Evolutionary conservation across 768 basidiomycete genomes (phyloP).

Genomic region (Cyclocybe cylindracea): DNA sequence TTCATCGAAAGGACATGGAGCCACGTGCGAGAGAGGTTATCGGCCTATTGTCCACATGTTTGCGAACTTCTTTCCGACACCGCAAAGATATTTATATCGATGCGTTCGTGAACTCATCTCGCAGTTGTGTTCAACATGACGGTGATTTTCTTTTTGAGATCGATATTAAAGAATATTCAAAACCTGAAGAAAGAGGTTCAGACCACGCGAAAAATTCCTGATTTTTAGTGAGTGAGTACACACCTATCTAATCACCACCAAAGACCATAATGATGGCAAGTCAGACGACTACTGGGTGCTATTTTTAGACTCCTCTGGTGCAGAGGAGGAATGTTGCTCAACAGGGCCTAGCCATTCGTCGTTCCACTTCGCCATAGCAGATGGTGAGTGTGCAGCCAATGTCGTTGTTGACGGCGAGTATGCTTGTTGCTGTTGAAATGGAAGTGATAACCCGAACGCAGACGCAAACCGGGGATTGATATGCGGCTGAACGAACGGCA

Average conservation of each 20-base stretch:
- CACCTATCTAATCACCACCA: no score
- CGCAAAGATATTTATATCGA: not conserved
- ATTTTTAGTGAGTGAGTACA: no score
- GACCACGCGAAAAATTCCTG: no score
- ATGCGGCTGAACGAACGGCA: slow-evolving; percentile 66
- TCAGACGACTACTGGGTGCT: not conserved
- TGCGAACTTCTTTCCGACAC: not conserved
- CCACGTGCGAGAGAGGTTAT: no score
- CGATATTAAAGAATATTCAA: not conserved
- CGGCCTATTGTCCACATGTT: slow-evolving; percentile 4
- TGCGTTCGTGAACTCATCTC: not conserved
- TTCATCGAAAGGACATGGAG: not conserved
- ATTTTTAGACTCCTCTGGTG: slow-evolving; percentile 18
- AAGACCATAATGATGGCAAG: not conserved
- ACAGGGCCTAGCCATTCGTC: slow-evolving; percentile 40
- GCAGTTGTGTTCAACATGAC: not conserved
- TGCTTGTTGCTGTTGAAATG: slow-evolving; percentile 6
- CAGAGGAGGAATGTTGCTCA: slow-evolving; percentile 18
- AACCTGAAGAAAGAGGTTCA: no score
- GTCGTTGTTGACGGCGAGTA: slow-evolving; percentile 1
- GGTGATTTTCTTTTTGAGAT: not conserved
- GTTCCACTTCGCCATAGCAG: slow-evolving; percentile 24
- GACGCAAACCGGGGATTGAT: slow-evolving; percentile 83
- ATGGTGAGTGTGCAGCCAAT: slow-evolving; percentile 1
- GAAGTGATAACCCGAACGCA: slow-evolving; percentile 40